phyloP scores from a whole-genome alignment of 2,329 filamentous ascomycete genomes.

The Dactylella cylindrospora region DNA sequence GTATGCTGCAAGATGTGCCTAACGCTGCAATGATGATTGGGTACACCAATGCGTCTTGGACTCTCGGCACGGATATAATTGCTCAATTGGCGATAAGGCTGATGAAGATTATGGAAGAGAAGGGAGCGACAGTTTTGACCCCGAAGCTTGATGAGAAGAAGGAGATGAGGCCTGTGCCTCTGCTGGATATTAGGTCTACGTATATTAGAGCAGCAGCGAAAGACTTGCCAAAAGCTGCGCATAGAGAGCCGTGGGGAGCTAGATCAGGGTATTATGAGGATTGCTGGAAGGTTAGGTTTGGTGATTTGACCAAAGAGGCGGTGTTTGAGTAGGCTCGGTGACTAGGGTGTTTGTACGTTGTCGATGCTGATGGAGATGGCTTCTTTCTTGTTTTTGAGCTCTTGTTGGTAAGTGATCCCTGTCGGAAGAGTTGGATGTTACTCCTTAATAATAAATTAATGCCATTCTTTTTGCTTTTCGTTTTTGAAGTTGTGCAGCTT shows the following conservation, averaged over 20 bases:
- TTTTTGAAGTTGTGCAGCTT: no score
- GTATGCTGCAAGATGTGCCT: constrained; percentile 65
- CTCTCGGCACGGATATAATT: constrained; percentile 62
- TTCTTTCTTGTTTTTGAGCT: no score
- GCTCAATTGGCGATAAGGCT: constrained; percentile 58
- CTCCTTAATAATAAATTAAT: no score
- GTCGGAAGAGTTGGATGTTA: no score
- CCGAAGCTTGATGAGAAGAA: constrained; percentile 54
- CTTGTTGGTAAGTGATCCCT: no score
- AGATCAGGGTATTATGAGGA: constrained; percentile 25
- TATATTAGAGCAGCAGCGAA: constrained; percentile 56
- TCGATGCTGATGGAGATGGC: no score
- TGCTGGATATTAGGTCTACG: constrained; percentile 57
- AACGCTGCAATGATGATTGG: constrained; percentile 63
- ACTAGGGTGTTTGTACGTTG: no score
- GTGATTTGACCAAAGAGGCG: constrained; percentile 12
- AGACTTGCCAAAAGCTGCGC: constrained; percentile 55
- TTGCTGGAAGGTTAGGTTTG: constrained; percentile 20
- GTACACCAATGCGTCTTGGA: constrained; percentile 65
- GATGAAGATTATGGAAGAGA: constrained; percentile 57
- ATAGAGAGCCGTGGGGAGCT: constrained; percentile 18
- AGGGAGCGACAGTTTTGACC: constrained; percentile 54
- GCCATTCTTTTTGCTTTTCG: no score
- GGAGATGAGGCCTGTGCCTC: constrained; percentile 52
- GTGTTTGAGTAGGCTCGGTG: constrained; percentile 24